A percentile compares a stretch with the other conserved stretches of the same genome.
Evolutionary conservation across 2,329 filamentous ascomycete species (phyloP).

Genomic region (Plectosphaerella plurivora): DNA sequence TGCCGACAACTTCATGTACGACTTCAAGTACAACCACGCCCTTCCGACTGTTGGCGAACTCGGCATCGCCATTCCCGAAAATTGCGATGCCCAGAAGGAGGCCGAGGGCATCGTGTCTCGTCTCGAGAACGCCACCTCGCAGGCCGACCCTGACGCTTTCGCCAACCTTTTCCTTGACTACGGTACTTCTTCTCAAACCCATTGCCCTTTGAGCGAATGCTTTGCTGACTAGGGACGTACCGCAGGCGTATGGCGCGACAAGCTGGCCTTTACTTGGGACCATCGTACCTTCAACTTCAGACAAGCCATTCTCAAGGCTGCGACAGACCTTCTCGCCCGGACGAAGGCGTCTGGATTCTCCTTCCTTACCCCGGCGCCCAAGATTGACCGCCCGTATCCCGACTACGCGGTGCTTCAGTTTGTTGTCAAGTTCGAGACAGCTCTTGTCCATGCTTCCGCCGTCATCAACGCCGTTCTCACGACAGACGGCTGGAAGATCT

Average conservation of each 20-base stretch:
- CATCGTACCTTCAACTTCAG: conserved; percentile 28
- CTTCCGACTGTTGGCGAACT: conserved; percentile 23
- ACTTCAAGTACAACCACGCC: conserved; percentile 32
- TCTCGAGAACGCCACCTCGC: background rate
- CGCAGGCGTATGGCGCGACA: conserved; percentile 28
- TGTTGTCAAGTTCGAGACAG: conserved; percentile 11
- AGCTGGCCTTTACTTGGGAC: conserved; percentile 29
- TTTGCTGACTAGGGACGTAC: conserved; percentile 5
- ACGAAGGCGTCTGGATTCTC: conserved; percentile 19
- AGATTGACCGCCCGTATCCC: background rate
- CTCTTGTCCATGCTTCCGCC: conserved; percentile 5
- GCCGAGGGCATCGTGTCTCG: conserved; percentile 1
- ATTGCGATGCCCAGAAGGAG: conserved; percentile 9
- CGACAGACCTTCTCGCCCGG: conserved; percentile 22
- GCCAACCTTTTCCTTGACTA: conserved; percentile 17
- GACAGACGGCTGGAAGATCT: conserved; percentile 25
- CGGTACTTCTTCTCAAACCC: background rate
- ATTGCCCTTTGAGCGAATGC: background rate
- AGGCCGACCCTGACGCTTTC: background rate
- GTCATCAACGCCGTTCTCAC: conserved; percentile 9
- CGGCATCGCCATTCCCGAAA: conserved; percentile 20
- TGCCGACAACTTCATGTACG: conserved; percentile 34
- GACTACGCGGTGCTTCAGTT: background rate
- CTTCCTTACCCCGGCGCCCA: background rate
- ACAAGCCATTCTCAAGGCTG: conserved; percentile 22